Base-by-base conservation (phyloP, 164 flowering plant species). In the Berberis vulgaris region DNA sequence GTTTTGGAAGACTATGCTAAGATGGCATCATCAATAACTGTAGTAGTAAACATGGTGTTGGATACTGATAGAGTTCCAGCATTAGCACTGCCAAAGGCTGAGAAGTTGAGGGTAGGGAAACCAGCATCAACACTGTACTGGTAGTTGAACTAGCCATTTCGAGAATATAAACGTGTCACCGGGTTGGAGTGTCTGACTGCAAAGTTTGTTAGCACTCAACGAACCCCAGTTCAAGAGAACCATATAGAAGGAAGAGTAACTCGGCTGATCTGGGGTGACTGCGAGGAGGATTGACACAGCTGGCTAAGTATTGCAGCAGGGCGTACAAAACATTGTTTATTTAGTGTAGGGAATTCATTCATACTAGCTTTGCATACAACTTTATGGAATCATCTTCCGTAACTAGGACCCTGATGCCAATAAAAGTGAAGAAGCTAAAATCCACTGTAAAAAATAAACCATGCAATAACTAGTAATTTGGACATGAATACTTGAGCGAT, bases 81-180 rank as follows among this genome's bases (percentile, higher is more conserved):
- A 26, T 26, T 26, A 26, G 26, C 26, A 26, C 26, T 26, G 26
- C 26, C 26, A 26, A 26, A 26, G 26, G 26, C 26, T 26, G 26
- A 26, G 26, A 26, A 26, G 26, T 26, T 26, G 26, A 26, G 2
- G 11, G 70, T 71, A 2, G 59, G 13, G 5, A 43, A 41, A 8
- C 54, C 13, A 26, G 26, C 42, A n/a, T 69, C 68, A 3, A 43
- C 10, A 45, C 64, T 26, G 64, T 60, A 67, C 61, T 70, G 77
- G 60, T 54, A 74, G 42, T 26, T 74, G 77, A 7, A 70, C 50
- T 1, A 70, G 73, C 5, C 73, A 68, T 42, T 65, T 60, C 2
- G 68, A 68, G 40, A 70, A 74, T 26, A 73, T 63, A 49, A 70
- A 74, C 63, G 70, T 54, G 60, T 74, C 74, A 6, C 77, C 77